phyloP scores from a whole-genome alignment of 305 asterid species.

The Fraxinus platypoda region DNA sequence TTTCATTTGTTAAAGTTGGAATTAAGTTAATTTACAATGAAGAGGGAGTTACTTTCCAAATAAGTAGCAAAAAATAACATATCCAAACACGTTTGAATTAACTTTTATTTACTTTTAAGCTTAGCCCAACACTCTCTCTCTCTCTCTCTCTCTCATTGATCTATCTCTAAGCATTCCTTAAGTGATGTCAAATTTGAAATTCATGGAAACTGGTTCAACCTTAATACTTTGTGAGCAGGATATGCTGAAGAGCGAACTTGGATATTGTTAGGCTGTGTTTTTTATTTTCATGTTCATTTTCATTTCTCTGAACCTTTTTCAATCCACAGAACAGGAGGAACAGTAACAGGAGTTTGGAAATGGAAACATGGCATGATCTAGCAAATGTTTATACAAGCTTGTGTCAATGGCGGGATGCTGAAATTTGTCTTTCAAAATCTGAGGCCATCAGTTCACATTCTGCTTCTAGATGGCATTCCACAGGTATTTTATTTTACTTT shows the following conservation, averaged over 20 bases:
- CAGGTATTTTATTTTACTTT: conserved; percentile 43
- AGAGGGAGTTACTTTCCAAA: background rate
- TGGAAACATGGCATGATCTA: conserved; percentile 94
- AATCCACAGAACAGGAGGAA: conserved; percentile 50
- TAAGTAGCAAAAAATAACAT: background rate
- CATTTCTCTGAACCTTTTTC: background rate
- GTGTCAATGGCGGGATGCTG: conserved; percentile 94
- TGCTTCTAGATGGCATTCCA: conserved; percentile 76
- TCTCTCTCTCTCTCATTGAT: background rate
- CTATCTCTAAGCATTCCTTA: background rate
- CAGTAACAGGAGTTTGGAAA: conserved; percentile 47
- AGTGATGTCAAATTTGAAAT: background rate
- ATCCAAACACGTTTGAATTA: background rate
- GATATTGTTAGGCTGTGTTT: background rate
- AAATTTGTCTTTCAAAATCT: conserved; percentile 79
- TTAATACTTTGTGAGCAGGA: background rate
- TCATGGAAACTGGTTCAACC: background rate
- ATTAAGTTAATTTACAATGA: background rate
- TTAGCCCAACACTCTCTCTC: background rate
- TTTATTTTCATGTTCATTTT: background rate
- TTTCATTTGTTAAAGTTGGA: background rate
- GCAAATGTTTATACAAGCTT: conserved; percentile 65
- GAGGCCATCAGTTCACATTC: conserved; percentile 84
- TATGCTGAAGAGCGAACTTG: background rate
- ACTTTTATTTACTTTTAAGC: background rate